Percentiles rank a stretch among this genome's conserved stretches.
These are phyloP conservation scores for Fusarium sambucinum DNA, from an alignment of 2,329 filamentous ascomycete genomes.

Conservation along the genomic window DNA sequence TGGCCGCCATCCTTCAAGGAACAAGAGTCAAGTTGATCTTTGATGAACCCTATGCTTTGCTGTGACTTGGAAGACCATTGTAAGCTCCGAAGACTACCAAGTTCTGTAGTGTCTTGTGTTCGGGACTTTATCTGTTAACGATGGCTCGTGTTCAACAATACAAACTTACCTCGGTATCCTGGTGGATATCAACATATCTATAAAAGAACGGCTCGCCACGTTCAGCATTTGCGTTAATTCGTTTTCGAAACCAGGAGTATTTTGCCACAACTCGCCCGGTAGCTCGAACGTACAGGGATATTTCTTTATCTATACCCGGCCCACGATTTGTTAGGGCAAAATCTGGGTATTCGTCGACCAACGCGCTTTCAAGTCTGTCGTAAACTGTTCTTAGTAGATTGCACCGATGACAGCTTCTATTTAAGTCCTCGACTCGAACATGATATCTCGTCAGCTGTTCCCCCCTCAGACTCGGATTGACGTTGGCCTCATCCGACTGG, in stretches of 20 bases:
- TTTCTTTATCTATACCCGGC: not conserved
- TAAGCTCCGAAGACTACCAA: not conserved
- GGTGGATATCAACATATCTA: not conserved
- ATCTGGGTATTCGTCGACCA: not conserved
- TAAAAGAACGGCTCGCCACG: not conserved
- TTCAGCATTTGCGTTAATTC: no score
- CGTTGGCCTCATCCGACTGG: not conserved
- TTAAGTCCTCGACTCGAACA: not conserved
- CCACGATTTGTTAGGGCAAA: not conserved
- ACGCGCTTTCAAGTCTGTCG: not conserved
- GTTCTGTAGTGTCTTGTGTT: not conserved
- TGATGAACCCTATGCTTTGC: not conserved
- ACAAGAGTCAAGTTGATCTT: not conserved
- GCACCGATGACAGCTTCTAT: not conserved
- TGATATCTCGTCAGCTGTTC: not conserved
- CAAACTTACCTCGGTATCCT: not conserved
- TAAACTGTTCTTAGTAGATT: not conserved
- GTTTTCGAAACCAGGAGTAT: not conserved
- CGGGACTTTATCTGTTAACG: not conserved
- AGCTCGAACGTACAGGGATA: fast-evolving
- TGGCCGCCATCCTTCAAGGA: not conserved
- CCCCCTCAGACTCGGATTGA: no score
- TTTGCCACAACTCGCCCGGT: not conserved
- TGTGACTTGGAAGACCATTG: not conserved
- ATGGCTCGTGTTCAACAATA: not conserved